phyloP scores from a whole-genome alignment of 257 asterid species.

The Eucommia ulmoides region DNA sequence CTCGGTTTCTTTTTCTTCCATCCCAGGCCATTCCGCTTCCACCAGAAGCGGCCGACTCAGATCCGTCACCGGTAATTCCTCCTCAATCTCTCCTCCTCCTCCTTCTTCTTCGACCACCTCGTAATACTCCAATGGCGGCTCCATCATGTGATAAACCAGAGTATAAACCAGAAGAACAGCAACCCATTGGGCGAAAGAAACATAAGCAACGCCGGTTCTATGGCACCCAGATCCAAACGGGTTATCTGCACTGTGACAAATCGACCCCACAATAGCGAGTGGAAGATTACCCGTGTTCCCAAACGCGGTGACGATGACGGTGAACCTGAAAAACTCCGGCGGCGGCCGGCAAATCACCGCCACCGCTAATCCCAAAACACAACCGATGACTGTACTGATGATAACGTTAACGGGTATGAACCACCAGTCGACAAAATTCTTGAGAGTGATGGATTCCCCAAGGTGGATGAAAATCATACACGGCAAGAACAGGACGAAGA shows the following conservation, averaged over 20 bases:
- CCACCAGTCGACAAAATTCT: conserved; percentile 75
- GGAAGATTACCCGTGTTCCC: conserved; percentile 95
- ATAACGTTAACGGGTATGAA: conserved; percentile 85
- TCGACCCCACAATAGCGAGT: conserved; percentile 74
- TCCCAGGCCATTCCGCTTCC: conserved; percentile 99
- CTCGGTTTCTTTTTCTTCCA: conserved; percentile 78
- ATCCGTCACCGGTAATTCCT: conserved; percentile 30
- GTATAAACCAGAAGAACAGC: conserved; percentile 85
- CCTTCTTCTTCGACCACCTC: conserved; percentile 39
- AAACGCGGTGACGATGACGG: conserved; percentile 76
- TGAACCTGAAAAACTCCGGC: conserved; percentile 61
- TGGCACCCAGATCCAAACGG: conserved; percentile 64
- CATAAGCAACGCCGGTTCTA: conserved; percentile 65
- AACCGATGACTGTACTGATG: conserved; percentile 67
- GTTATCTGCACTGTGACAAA: conserved; percentile 55
- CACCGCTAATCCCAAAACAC: conserved; percentile 63
- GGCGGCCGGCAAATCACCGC: conserved; percentile 69
- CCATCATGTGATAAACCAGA: conserved; percentile 98
- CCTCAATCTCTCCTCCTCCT: conserved; percentile 40
- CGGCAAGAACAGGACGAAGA: conserved; percentile 78
- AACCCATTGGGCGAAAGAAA: conserved; percentile 88
- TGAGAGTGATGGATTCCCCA: conserved; percentile 63
- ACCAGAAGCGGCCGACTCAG: conserved; percentile 83
- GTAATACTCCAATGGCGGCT: conserved; percentile 66
- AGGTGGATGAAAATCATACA: conserved; percentile 74